phyloP scores from a whole-genome alignment of 2,329 filamentous ascomycete genomes.

The Fusarium xylarioides region DNA sequence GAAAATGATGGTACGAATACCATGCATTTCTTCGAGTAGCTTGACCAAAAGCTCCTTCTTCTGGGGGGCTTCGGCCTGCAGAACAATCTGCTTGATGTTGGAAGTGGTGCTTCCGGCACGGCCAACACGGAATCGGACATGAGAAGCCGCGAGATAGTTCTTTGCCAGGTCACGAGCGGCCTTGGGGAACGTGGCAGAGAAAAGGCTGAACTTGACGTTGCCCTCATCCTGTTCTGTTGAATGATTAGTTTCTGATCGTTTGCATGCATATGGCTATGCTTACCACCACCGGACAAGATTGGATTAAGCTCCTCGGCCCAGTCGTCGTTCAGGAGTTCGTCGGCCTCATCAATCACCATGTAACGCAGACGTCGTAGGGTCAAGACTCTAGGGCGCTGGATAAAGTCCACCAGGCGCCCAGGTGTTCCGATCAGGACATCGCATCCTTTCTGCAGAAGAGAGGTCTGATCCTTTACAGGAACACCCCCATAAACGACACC shows the following conservation, averaged over 20 bases:
- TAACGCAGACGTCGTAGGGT: constrained; percentile 81
- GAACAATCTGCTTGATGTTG: constrained; percentile 83
- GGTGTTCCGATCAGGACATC: constrained; percentile 90
- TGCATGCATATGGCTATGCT: constrained; percentile 44
- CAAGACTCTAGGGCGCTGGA: constrained; percentile 73
- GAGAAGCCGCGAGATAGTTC: constrained; percentile 76
- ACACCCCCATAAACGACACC: constrained; percentile 89
- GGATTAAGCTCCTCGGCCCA: constrained; percentile 80
- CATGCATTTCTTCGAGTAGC: constrained; percentile 73
- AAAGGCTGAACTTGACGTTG: constrained; percentile 78
- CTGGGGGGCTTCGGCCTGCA: constrained; percentile 69
- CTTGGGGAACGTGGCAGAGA: constrained; percentile 94
- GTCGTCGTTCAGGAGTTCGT: constrained; percentile 84
- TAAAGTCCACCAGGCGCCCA: constrained; percentile 86
- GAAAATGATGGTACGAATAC: constrained; percentile 87
- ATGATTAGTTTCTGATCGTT: constrained; percentile 38
- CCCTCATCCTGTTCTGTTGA: constrained; percentile 76
- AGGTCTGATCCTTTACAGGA: constrained; percentile 73
- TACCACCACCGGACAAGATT: constrained; percentile 84
- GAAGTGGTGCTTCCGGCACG: constrained; percentile 83
- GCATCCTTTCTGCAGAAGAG: constrained; percentile 82
- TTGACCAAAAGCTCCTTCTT: constrained; percentile 80
- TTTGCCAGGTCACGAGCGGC: constrained; percentile 78
- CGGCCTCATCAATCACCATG: constrained; percentile 90
- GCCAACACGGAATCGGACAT: constrained; percentile 85